These are phyloP conservation scores for Saccharomyces pastorianus DNA, from an alignment of 1,139 yeast genomes.

Conservation along the genomic window DNA sequence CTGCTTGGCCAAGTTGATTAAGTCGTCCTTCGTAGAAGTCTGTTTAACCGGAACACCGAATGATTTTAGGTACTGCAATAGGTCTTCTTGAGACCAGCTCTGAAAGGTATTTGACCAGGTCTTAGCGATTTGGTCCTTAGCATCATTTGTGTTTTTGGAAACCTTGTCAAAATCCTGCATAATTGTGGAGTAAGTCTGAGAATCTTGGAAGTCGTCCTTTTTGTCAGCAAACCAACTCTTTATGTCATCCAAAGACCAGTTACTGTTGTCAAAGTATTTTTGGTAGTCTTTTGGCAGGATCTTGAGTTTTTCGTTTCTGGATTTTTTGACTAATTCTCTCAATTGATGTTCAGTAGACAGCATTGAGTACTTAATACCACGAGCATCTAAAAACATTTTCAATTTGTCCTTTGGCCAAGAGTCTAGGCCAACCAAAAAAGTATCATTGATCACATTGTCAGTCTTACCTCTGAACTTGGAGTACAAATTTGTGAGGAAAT, in stretches of 20 bases:
- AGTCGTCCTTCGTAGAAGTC: slow-evolving; percentile 38
- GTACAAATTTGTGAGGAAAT: slow-evolving; percentile 10
- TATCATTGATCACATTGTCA: slow-evolving; percentile 37
- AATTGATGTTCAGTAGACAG: slow-evolving; percentile 42
- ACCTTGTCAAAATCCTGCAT: slow-evolving; percentile 18
- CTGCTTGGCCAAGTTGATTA: slow-evolving; percentile 40
- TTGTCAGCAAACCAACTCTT: slow-evolving; percentile 4
- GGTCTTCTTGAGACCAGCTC: slow-evolving; percentile 48
- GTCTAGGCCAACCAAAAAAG: slow-evolving; percentile 41
- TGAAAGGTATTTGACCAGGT: slow-evolving; percentile 36
- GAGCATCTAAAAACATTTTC: slow-evolving; percentile 43
- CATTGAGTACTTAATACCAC: slow-evolving; percentile 43
- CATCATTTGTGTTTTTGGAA: slow-evolving; percentile 19
- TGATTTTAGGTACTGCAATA: slow-evolving; percentile 44
- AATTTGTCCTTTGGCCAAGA: slow-evolving; percentile 44
- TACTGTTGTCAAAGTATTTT: not conserved
- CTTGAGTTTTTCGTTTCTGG: slow-evolving; percentile 38
- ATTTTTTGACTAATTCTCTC: slow-evolving; percentile 40
- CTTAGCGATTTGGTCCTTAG: slow-evolving; percentile 23
- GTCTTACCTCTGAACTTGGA: slow-evolving; percentile 15
- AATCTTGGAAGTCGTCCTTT: slow-evolving; percentile 32
- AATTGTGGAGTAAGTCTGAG: slow-evolving; percentile 33
- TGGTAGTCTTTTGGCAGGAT: slow-evolving; percentile 29
- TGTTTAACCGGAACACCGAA: slow-evolving; percentile 41
- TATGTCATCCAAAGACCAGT: slow-evolving; percentile 3